A percentile compares a stretch with the other conserved stretches of the same genome.
These are phyloP conservation scores for Beta vulgaris DNA, from an alignment of 148 eudicot species.

Conservation along the genomic window DNA sequence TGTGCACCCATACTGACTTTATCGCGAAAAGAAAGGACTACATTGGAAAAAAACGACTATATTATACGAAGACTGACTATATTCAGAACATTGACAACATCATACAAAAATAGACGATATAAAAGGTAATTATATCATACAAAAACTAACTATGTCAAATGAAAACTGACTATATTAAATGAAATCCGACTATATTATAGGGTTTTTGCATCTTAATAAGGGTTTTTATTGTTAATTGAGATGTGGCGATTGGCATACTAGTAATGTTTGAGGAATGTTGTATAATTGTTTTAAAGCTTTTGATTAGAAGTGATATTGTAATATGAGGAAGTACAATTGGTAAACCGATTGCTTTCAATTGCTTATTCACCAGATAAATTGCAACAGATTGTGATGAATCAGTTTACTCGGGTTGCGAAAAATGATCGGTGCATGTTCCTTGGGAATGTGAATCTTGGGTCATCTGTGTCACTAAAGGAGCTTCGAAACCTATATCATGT, in stretches of 20 bases:
- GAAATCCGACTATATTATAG: no score
- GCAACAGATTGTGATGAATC: conserved; percentile 85
- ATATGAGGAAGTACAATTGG: background rate
- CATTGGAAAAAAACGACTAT: no score
- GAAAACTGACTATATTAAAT: no score
- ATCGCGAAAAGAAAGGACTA: no score
- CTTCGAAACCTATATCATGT: conserved; percentile 82
- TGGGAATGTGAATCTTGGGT: conserved; percentile 89
- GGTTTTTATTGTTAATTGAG: background rate
- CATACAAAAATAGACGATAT: no score
- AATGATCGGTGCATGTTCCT: conserved; percentile 69
- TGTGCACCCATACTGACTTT: no score
- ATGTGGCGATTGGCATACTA: background rate
- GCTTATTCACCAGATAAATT: conserved; percentile 54
- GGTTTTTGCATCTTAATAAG: no score
- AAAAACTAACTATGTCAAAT: no score
- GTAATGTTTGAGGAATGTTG: background rate
- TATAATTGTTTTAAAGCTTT: background rate
- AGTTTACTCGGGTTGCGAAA: conserved; percentile 78
- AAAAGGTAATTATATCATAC: no score
- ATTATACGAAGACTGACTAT: no score
- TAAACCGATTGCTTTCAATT: conserved; percentile 31
- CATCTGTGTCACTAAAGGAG: conserved; percentile 73
- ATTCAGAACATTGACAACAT: no score
- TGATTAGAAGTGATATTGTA: background rate